Evolutionary conservation across 1,139 yeast genomes (phyloP), one percentile per base, ranked within the genome.

Genomic region (Pichia sp.): DNA sequence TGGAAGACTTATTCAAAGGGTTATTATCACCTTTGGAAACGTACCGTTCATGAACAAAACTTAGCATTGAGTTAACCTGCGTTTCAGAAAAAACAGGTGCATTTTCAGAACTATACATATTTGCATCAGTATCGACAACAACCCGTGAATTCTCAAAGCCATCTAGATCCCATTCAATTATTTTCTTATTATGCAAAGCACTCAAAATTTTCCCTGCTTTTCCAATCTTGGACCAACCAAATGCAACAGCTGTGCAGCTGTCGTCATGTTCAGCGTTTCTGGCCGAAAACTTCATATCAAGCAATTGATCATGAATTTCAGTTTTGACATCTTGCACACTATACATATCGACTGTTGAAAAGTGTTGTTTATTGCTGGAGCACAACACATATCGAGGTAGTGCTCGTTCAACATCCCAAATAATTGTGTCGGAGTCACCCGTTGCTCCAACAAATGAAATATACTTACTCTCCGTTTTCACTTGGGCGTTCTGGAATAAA

Each of bases 341-440:
- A 49, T 72, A 72, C 8, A 59, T 57, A 41, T 67, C 72, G 32
- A 69, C 52, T 10, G 63, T 59, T 2, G 69, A 65, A 7, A 55
- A 54, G 5, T 34, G 10, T 4, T 43, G 32, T 2, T 56, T 61
- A 2, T 57, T 52, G 1, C 68, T 62, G 3, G 72, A 61, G 27
- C 72, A 63, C 36, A 74, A 66, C 0, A 83, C 73, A 53, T 77
- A 79, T 37, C 75, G 68, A 53, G 95, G 85, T 43, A 75, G 78
- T 39, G 78, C 66, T 32, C 72, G 69, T 26, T 86, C 80, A 9
- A 86, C 67, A 57, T 85, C 94, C 95, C 95, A 86, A 0, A 86
- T 70, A 0, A 85, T 73, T 8, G 83, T 70, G 51, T 82, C 83
- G 0, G 78, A 64, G 7, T 71, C 72, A 1, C 73, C 69, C 28